Base-by-base conservation (phyloP, 2,329 filamentous ascomycete species). In the Botrytis deweyae region DNA sequence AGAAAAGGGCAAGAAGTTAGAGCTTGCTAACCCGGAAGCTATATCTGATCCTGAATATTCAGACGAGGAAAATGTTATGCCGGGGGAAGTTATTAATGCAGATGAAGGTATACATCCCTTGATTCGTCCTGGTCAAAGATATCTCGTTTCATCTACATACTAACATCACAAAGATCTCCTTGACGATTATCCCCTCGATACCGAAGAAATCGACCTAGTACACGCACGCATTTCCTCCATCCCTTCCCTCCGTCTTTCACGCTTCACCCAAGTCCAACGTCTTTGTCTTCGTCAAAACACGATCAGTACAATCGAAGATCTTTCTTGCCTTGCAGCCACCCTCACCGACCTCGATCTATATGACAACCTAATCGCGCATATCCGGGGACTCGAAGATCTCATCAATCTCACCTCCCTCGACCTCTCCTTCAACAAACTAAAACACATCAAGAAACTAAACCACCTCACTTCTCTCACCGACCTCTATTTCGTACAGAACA, bases 381-480 rank as follows among this genome's bases (percentile, higher is more conserved):
- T 98, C 83, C 91, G 91, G 77, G 93, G 93, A 44, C 87, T 99
- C 64, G 94, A 98, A 72, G 86, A 89, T 64, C 89, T 98, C 73
- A 89, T 87, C 20, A 87, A 92, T 75, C 88, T 99, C 72, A 93
- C 88, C 9, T 92, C 86, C 73, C 89, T 99, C 72, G 96, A 99
- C 82, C 87, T 99, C 70, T 97, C 93, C 82, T 99, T 98, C 88
- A 99, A 99, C 86, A 98, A 98, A 86, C 95, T 99, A 85, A 98
- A 97, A 83, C 95, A 98, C 83, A 97, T 99, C 85, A 97, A 97
- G 83, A 90, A 95, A 79, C 85, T 98, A 77, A 88, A 88, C 74
- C 92, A 95, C 79, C 85, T 99, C 74, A 91, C 85, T 36, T 88
- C 94, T 72, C 87, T 98, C 73, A 92, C 88, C 76, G 94, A 98